phyloP scores from a whole-genome alignment of 257 asterid species.

The Fraxinus pennsylvanica region DNA sequence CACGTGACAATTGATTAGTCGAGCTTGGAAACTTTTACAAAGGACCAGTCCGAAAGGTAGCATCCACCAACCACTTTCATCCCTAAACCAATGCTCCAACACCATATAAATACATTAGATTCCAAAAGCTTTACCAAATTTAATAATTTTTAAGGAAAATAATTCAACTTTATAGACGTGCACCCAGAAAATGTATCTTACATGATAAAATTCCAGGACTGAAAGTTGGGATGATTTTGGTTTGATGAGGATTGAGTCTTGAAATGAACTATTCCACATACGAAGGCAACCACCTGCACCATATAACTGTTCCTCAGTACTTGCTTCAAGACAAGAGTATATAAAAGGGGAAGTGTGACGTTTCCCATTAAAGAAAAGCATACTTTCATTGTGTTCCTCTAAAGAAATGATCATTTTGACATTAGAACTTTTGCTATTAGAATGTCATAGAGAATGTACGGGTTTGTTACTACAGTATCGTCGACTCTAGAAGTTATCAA shows the following conservation, averaged over 20 bases:
- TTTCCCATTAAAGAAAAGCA: background rate
- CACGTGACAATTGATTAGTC: constrained; percentile 73
- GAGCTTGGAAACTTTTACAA: constrained; percentile 65
- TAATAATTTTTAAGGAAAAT: constrained; percentile 4
- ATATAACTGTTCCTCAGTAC: background rate
- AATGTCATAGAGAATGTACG: background rate
- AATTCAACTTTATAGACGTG: constrained; percentile 1
- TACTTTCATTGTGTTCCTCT: background rate
- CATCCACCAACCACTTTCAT: constrained; percentile 95
- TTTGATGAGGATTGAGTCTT: constrained; percentile 56
- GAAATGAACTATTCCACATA: constrained; percentile 70
- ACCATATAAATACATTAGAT: constrained; percentile 11
- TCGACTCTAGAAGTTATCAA: background rate
- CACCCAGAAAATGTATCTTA: constrained; percentile 34
- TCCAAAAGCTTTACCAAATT: background rate
- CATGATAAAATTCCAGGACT: constrained; percentile 77
- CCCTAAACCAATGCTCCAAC: constrained; percentile 48
- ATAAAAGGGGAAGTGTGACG: background rate
- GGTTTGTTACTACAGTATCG: background rate
- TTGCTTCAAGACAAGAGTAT: background rate
- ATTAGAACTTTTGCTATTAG: no score
- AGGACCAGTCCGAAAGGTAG: constrained; percentile 66
- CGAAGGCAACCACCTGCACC: constrained; percentile 68
- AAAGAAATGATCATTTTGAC: background rate
- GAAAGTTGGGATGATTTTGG: constrained; percentile 45